A percentile compares a stretch with the other conserved stretches of the same genome.
Evolutionary conservation across 2,329 filamentous ascomycete genomes (phyloP).

Genomic region (Fusarium papillatum): DNA sequence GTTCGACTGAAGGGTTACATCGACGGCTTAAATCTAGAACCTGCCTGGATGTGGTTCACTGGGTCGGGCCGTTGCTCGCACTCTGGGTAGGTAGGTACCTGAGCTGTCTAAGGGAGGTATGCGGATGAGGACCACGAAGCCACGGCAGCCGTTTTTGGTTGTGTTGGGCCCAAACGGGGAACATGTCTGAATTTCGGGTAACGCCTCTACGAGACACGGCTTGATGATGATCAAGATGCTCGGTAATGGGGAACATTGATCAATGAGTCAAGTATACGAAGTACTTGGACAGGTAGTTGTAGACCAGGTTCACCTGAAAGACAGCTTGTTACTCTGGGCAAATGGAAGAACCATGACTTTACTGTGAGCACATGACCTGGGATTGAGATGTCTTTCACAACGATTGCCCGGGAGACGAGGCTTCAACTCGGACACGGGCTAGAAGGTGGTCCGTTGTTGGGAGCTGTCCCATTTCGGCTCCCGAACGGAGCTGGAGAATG

Average conservation of each 20-base stretch:
- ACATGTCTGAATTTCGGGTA: conserved; percentile 2
- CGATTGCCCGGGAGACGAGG: conserved; percentile 16
- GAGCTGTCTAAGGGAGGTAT: conserved; percentile 27
- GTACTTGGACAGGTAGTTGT: neutral
- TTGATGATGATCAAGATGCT: conserved; percentile 16
- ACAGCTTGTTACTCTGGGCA: conserved; percentile 25
- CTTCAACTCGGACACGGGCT: conserved; percentile 6
- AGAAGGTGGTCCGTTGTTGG: conserved; percentile 1
- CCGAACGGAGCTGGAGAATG: conserved; percentile 10
- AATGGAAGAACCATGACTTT: conserved; percentile 18
- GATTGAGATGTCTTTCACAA: conserved; percentile 1
- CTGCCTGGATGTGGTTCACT: conserved; percentile 35
- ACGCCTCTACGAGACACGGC: conserved; percentile 4
- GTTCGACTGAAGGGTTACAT: conserved; percentile 36
- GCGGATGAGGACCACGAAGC: conserved; percentile 22
- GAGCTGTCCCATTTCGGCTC: conserved; percentile 12
- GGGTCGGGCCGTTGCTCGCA: conserved; percentile 37
- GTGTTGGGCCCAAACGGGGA: conserved; percentile 3
- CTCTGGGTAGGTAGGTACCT: conserved; percentile 19
- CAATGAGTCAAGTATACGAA: neutral
- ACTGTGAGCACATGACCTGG: conserved; percentile 14
- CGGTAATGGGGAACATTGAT: conserved; percentile 4
- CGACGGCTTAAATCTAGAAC: conserved; percentile 34
- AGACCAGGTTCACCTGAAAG: neutral
- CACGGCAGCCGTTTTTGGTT: conserved; percentile 17